Base-by-base conservation (phyloP, 106 monocot genomes). In the Allium fistulosum region DNA sequence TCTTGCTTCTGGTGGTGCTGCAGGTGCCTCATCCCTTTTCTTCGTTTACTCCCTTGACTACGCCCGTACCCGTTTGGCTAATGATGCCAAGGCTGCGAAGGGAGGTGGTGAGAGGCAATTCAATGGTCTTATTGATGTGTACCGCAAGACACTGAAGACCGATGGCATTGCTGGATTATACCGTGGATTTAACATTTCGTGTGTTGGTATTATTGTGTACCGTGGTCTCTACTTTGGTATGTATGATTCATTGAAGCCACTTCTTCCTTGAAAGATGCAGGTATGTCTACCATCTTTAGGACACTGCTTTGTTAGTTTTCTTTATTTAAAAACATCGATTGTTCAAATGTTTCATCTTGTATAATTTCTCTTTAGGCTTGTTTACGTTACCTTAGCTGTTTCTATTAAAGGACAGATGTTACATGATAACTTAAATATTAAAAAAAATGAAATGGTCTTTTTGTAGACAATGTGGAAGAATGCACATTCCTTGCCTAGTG, bases 11-110 rank as follows among this genome's bases (percentile, higher is more conserved):
- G 84, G 84, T 74, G 80, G 74, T 74, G 65, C 80, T 49, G 84
- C 84, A 13, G 84, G 84, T 71, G 84, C 84, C 7, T 73, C 77
- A 17, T 84, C 84, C 10, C 67, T 80, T n/a, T 62, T 84, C 11
- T 84, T 84, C 15, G 84, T 84, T 13, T 84, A 80, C 73, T 84
- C 84, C n/a, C 59, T 84, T 37, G 84, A 84, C 53, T 84, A 80
- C 58, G 84, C 80, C 37, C 76, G 84, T 53, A 84, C 84, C 11
- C 80, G 84, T 48, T 53, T 84, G 74, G 66, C 84, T 27, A 84
- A 72, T 68, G 84, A 84, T 67, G 65, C 80, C 5, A 84, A 84
- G 59, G 76, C 77, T 9, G 76, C 80, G 13, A 80, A 84, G 74
- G 77, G 77, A 57, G 84, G 84, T 49, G 84, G 84, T 7, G 77